Evolutionary conservation across 768 basidiomycete genomes (phyloP).

Genomic region (Lanmaoa pseudosensibilis): DNA sequence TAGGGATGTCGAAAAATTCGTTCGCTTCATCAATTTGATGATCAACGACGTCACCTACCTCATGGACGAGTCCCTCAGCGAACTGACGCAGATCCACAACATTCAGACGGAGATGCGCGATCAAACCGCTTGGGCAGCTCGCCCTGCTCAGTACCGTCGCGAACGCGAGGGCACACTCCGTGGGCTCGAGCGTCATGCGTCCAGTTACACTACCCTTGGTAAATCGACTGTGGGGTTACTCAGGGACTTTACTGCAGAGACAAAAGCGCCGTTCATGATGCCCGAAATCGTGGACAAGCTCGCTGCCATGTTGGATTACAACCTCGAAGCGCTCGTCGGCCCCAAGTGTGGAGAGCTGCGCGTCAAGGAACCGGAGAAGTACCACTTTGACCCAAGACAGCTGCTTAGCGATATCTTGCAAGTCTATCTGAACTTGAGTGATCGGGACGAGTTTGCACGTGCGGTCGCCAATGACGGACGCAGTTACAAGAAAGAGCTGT

Average conservation of each 20-base stretch:
- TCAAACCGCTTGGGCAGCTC: slow-evolving; percentile 63
- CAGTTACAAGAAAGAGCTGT: slow-evolving; percentile 83
- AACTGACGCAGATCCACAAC: slow-evolving; percentile 83
- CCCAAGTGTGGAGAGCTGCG: slow-evolving; percentile 84
- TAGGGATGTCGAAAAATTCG: slow-evolving; percentile 89
- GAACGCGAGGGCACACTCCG: slow-evolving; percentile 81
- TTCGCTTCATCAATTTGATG: slow-evolving; percentile 94
- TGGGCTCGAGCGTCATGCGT: slow-evolving; percentile 79
- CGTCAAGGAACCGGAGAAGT: slow-evolving; percentile 84
- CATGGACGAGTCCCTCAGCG: slow-evolving; percentile 92
- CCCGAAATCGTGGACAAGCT: slow-evolving; percentile 94
- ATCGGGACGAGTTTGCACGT: slow-evolving; percentile 72
- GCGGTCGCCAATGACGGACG: slow-evolving; percentile 94
- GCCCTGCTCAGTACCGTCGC: slow-evolving; percentile 69
- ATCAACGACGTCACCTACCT: slow-evolving; percentile 99
- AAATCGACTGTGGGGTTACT: slow-evolving; percentile 88
- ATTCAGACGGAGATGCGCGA: slow-evolving; percentile 87
- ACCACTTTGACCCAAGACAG: slow-evolving; percentile 81
- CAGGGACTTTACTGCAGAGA: slow-evolving; percentile 89
- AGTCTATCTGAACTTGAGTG: slow-evolving; percentile 86
- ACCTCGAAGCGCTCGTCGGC: slow-evolving; percentile 85
- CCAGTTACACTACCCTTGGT: slow-evolving; percentile 83
- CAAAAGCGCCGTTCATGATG: slow-evolving; percentile 91
- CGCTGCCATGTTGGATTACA: slow-evolving; percentile 96
- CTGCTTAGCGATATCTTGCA: slow-evolving; percentile 86